A percentile compares a stretch with the other conserved stretches of the same genome.
These are phyloP conservation scores for Protea cynaroides DNA, from an alignment of 164 flowering plant species.

Conservation along the genomic window DNA sequence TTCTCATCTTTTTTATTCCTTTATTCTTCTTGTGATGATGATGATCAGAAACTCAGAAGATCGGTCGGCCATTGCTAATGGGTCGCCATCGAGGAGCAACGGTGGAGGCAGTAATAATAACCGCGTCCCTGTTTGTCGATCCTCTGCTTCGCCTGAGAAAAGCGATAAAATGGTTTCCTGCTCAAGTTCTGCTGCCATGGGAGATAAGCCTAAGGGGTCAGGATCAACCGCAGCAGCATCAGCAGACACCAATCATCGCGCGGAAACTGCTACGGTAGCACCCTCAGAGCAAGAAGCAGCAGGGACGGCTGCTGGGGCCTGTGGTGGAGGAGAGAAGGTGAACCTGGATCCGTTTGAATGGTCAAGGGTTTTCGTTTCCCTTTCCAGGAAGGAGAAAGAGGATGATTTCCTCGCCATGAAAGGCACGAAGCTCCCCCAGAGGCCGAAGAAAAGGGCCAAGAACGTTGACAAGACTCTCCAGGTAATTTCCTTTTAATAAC, in stretches of 20 bases:
- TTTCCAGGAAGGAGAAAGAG: constrained; percentile 76
- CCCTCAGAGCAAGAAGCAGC: constrained; percentile 6
- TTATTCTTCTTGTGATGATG: constrained; percentile 1
- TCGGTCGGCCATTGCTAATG: constrained; percentile 12
- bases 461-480: constrained; percentile 48
- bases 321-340: constrained; percentile 17
- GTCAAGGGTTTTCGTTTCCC: constrained; percentile 51
- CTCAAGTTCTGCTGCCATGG: neutral
- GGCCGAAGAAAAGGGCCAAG: constrained; percentile 78
- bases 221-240: neutral
- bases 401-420: constrained; percentile 74
- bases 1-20: neutral
- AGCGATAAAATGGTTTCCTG: constrained; percentile 1
- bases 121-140: constrained; percentile 19
- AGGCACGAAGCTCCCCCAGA: constrained; percentile 72
- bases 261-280: constrained; percentile 1
- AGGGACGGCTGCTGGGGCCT: neutral
- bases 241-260: constrained; percentile 5
- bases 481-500: constrained; percentile 23
- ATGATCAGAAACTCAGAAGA: constrained; percentile 26
- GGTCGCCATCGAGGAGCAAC: constrained; percentile 17
- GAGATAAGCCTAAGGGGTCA: too few species aligned
- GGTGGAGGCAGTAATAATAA: constrained; percentile 9
- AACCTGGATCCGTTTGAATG: constrained; percentile 36
- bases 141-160: constrained; percentile 21